Percentiles rank a stretch among this genome's conserved stretches.
Conservation (phyloP, 768 basidiomycete species). For the Pilatotrama ljubarskyi region DNA sequence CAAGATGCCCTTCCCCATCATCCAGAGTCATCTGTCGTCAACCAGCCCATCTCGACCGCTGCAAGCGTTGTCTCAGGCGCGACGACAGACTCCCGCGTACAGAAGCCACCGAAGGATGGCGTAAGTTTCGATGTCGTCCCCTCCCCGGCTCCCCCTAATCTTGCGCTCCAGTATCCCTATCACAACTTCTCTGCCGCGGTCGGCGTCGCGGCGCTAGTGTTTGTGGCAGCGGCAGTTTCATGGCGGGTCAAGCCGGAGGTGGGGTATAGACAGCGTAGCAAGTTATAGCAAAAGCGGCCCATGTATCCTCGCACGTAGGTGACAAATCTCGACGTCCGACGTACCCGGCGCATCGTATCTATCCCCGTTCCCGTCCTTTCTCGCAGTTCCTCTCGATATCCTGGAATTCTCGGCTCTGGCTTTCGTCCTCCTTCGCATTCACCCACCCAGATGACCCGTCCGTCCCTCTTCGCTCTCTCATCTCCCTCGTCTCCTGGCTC, state of each 20-base stretch:
- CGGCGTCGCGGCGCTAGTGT: constrained; percentile 63
- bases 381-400: constrained; percentile 6
- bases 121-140: constrained; percentile 20
- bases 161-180: constrained; percentile 31
- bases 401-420: constrained; percentile 9
- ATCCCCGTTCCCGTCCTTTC: background rate
- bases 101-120: constrained; percentile 24
- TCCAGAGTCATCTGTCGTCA: constrained; percentile 32
- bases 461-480: background rate
- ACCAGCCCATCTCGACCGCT: constrained; percentile 27
- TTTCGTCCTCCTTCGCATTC: background rate
- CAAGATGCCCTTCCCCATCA: constrained; percentile 29
- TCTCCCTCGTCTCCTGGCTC: background rate
- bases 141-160: background rate
- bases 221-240: constrained; percentile 71
- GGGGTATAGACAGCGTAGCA: constrained; percentile 15
- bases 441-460: constrained; percentile 4
- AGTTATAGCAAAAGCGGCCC: constrained; percentile 9
- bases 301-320: constrained; percentile 15
- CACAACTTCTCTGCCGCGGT: constrained; percentile 49
- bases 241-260: constrained; percentile 62
- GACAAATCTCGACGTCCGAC: constrained; percentile 1
- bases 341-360: background rate
- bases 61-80: constrained; percentile 16
- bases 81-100: constrained; percentile 24